Evolutionary conservation across 2,329 filamentous ascomycete species (phyloP).

Genomic region (Neonectria hederae): DNA sequence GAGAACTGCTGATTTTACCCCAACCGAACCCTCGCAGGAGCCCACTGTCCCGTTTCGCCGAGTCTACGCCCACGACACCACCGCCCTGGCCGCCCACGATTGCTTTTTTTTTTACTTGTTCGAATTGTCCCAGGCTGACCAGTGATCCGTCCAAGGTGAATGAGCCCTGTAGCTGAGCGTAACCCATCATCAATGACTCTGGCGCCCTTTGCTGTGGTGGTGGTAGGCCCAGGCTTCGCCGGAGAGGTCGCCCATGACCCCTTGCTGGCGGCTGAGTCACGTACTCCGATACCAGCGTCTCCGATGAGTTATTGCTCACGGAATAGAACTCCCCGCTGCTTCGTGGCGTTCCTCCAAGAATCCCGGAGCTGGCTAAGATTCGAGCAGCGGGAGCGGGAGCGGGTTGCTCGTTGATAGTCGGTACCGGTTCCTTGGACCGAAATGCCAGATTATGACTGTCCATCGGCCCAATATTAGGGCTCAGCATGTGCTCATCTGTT

Average conservation of each 20-base stretch:
- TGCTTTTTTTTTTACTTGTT: conserved; percentile 94
- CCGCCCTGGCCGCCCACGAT: conserved; percentile 88
- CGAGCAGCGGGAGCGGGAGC: conserved; percentile 72
- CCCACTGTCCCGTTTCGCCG: conserved; percentile 76
- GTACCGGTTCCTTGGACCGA: conserved; percentile 56
- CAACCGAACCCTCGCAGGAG: conserved; percentile 87
- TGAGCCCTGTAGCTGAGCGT: conserved; percentile 90
- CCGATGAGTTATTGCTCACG: conserved; percentile 91
- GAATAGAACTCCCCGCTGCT: conserved; percentile 97
- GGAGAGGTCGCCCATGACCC: conserved; percentile 52
- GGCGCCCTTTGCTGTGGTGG: conserved; percentile 61
- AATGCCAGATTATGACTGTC: conserved; percentile 51
- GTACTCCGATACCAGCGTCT: conserved; percentile 93
- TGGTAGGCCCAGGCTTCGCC: conserved; percentile 57
- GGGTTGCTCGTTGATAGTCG: conserved; percentile 65
- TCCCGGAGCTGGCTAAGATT: conserved; percentile 80
- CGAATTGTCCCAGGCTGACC: conserved; percentile 88
- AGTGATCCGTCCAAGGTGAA: conserved; percentile 93
- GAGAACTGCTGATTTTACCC: conserved; percentile 85
- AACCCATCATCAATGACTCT: conserved; percentile 96
- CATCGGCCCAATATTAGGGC: conserved; percentile 48
- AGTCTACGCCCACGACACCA: conserved; percentile 84
- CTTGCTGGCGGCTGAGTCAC: conserved; percentile 60
- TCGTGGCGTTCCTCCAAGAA: conserved; percentile 78
- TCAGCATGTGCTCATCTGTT: conserved; percentile 52